phyloP scores from a whole-genome alignment of 768 basidiomycete species.

The Termitomyces heimii region DNA sequence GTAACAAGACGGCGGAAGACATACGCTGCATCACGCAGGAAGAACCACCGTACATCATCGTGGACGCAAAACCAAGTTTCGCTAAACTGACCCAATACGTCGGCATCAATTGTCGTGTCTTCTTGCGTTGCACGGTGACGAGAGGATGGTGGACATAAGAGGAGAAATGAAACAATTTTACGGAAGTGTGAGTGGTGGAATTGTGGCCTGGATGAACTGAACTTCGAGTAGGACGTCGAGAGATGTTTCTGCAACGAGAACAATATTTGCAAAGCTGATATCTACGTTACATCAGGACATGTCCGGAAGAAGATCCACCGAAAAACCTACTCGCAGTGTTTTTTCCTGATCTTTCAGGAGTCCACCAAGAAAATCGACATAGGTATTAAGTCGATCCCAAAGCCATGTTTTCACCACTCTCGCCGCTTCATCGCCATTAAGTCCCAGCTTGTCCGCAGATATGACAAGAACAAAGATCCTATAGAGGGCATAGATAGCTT shows the following conservation, averaged over 20 bases:
- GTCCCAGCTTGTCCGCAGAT: slow-evolving; percentile 42
- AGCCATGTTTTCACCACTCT: slow-evolving; percentile 76
- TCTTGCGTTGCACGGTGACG: slow-evolving; percentile 18
- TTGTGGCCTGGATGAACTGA: slow-evolving; percentile 45
- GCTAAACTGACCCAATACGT: slow-evolving; percentile 60
- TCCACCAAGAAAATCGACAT: slow-evolving; percentile 60
- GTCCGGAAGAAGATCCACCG: neutral
- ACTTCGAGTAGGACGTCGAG: slow-evolving; percentile 54
- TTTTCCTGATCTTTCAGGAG: slow-evolving; percentile 77
- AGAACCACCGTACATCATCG: slow-evolving; percentile 88
- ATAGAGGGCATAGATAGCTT: slow-evolving; percentile 79
- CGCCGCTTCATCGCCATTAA: slow-evolving; percentile 45
- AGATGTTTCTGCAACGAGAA: slow-evolving; percentile 74
- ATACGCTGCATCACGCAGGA: slow-evolving; percentile 74
- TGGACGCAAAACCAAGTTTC: slow-evolving; percentile 70
- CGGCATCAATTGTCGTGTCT: slow-evolving; percentile 39
- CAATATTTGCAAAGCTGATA: slow-evolving; percentile 65
- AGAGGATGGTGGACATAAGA: slow-evolving; percentile 53
- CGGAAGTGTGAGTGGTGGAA: slow-evolving; percentile 66
- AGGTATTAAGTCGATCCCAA: slow-evolving; percentile 66
- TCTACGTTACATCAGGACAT: slow-evolving; percentile 29
- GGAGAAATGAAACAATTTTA: slow-evolving; percentile 52
- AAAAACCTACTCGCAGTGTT: slow-evolving; percentile 54
- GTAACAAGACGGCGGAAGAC: slow-evolving; percentile 15
- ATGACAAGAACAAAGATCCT: slow-evolving; percentile 27